A percentile compares a stretch with the other conserved stretches of the same genome.
These are phyloP conservation scores for Aspergillaceae sp. DNA, from an alignment of 2,329 filamentous ascomycete species.

Conservation along the genomic window DNA sequence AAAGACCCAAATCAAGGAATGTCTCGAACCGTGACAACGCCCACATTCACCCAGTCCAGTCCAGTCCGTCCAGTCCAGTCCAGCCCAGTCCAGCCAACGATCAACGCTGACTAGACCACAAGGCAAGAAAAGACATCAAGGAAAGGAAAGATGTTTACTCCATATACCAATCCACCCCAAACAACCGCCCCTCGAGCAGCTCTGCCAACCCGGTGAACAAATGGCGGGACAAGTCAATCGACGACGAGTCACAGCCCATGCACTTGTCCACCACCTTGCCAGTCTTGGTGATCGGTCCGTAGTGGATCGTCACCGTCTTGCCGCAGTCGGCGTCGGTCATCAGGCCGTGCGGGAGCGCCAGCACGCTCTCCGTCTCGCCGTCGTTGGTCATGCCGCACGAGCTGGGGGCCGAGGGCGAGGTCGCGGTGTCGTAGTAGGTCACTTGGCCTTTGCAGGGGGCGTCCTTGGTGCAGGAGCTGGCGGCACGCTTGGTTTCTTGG, in stretches of 20 bases:
- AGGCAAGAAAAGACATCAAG: neutral
- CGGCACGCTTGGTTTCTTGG: slow-evolving; percentile 4
- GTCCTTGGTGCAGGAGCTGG: slow-evolving; percentile 17
- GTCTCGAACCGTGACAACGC: no score
- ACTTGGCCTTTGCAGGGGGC: slow-evolving; percentile 50
- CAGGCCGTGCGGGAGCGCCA: slow-evolving; percentile 58
- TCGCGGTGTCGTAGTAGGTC: slow-evolving; percentile 64
- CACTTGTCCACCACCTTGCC: slow-evolving; percentile 68
- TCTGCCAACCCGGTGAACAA: slow-evolving; percentile 46
- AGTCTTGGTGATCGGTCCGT: slow-evolving; percentile 49
- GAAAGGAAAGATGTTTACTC: slow-evolving; percentile 20
- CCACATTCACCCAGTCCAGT: no score
- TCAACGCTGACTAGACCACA: no score
- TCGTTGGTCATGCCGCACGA: slow-evolving; percentile 56
- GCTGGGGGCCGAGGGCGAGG: slow-evolving; percentile 44
- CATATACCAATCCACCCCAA: slow-evolving; percentile 35
- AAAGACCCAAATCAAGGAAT: no score
- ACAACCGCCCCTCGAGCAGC: slow-evolving; percentile 32
- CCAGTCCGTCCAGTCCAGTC: no score
- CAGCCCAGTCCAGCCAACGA: no score
- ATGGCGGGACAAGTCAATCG: slow-evolving; percentile 54
- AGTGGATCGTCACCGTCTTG: slow-evolving; percentile 55
- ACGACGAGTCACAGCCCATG: slow-evolving; percentile 51
- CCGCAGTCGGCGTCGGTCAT: slow-evolving; percentile 67
- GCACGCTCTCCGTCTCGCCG: slow-evolving; percentile 50